These are phyloP conservation scores for Coelastrella sp. DNA, from an alignment of 139 green algal species.

Conservation along the genomic window DNA sequence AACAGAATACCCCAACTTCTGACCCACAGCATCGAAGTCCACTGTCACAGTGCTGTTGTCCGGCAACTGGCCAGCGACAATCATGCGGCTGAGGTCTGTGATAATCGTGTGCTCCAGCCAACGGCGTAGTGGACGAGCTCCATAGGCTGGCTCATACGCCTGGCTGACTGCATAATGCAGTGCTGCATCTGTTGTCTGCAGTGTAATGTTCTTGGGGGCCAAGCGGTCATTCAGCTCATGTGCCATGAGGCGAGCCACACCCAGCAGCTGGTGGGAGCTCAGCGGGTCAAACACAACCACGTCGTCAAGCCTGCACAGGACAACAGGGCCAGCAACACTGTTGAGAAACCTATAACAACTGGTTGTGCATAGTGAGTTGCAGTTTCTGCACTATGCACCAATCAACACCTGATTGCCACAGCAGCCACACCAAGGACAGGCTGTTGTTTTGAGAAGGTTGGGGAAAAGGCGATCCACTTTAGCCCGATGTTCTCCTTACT, in stretches of 20 bases:
- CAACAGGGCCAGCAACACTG: slow-evolving; percentile 70
- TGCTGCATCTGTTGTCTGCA: slow-evolving; percentile 66
- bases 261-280: slow-evolving; percentile 65
- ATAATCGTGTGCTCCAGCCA: slow-evolving; percentile 79
- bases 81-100: slow-evolving; percentile 77
- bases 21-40: slow-evolving; percentile 21
- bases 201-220: slow-evolving; percentile 68
- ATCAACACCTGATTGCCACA: no score
- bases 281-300: slow-evolving; percentile 92
- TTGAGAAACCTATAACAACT: no score
- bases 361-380: no score
- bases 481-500: neutral
- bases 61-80: slow-evolving; percentile 71
- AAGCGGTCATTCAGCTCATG: slow-evolving; percentile 77
- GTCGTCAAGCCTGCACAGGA: slow-evolving; percentile 93
- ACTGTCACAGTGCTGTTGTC: slow-evolving; percentile 60
- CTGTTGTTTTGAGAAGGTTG: no score
- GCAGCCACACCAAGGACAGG: no score
- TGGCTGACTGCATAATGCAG: slow-evolving; percentile 62
- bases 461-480: no score
- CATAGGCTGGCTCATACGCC: slow-evolving; percentile 61
- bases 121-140: slow-evolving; percentile 80
- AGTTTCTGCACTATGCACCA: no score
- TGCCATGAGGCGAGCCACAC: slow-evolving; percentile 80
- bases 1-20: slow-evolving; percentile 29